Base-by-base conservation (phyloP, 2,329 filamentous ascomycete genomes). In the Atkinsonella texensis region DNA sequence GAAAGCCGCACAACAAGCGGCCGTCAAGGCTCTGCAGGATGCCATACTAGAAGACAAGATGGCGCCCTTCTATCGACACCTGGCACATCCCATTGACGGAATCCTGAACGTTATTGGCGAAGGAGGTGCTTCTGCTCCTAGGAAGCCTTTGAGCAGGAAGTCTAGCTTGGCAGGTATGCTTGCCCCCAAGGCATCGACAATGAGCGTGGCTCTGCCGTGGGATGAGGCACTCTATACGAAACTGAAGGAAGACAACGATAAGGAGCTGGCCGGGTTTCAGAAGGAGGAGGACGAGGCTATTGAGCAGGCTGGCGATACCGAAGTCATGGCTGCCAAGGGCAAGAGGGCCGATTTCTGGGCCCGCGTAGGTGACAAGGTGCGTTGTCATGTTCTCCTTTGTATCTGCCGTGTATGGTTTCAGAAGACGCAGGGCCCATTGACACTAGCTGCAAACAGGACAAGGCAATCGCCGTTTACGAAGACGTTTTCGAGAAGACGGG, bases 301-400 rank as follows among this genome's bases (percentile, higher is more conserved):
- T 41, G 93, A 98, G 77, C 90, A 94, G 70, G 91, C 91, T 54
- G 93, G 93, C 51, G 93, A 98, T 63, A 96, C 89, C 12, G 93
- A 98, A 72, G 83, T 98, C 58, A 84, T 91, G 71, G 87, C 89
- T 52, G 93, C 90, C 58, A 83, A 87, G 70, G 90, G 90, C 60
- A 97, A 97, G 79, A 80, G 90, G 62, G 93, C 93, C 54, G 93
- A 98, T 69, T 94, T 95, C 69, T 96, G 88, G 79, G 91, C 94
- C 54, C 82, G 89, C 59, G 88, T 97, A 57, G 91, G 90, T 60
- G 93, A 98, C 73, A 97, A 97, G 84, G 89, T 90, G 69, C 56
- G 68, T 58, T 15, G 18, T 31, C 2, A 17, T 32, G 7, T 35
- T 35, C 13, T 13, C 3, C n/a, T 20, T 13, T 39, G 15, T 47